Percentiles rank a stretch among this genome's conserved stretches.
Conservation (phyloP, 2,329 filamentous ascomycete species). For the Dryadomyces quercus-mongolicae region DNA sequence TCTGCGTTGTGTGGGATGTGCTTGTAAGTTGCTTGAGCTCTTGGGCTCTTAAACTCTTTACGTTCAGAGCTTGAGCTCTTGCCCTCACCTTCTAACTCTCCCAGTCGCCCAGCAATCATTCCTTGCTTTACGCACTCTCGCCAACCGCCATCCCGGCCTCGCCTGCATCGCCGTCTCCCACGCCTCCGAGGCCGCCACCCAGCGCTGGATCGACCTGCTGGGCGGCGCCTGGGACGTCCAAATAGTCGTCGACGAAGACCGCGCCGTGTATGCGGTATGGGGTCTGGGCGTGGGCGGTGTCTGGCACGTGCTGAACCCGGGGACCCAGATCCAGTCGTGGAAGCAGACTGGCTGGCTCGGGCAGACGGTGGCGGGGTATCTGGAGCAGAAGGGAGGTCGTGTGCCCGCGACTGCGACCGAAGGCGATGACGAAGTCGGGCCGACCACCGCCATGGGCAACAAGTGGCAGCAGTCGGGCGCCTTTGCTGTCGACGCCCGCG, state of each 20-base stretch:
- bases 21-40: too few relatives aligned
- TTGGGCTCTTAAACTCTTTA: too few relatives aligned
- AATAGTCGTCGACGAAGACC: conserved; percentile 42
- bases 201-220: conserved; percentile 43
- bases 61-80: too few relatives aligned
- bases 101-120: conserved; percentile 47
- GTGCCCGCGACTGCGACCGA: conserved; percentile 23
- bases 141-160: conserved; percentile 36
- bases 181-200: conserved; percentile 41
- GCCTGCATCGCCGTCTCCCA: conserved; percentile 48
- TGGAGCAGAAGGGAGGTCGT: conserved; percentile 22
- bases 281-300: conserved; percentile 38
- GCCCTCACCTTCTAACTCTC: too few relatives aligned
- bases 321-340: conserved; percentile 38
- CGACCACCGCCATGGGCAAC: conserved; percentile 36
- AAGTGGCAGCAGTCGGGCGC: conserved; percentile 44
- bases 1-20: conserved; percentile 42
- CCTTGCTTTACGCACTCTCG: conserved; percentile 39
- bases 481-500: conserved; percentile 37
- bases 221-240: conserved; percentile 45
- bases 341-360: conserved; percentile 44
- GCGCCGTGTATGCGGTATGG: conserved; percentile 46
- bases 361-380: conserved; percentile 33
- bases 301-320: conserved; percentile 42
- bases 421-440: conserved; percentile 19